Conservation (phyloP, 305 asterid species). For the Fraxinus paxiana region DNA sequence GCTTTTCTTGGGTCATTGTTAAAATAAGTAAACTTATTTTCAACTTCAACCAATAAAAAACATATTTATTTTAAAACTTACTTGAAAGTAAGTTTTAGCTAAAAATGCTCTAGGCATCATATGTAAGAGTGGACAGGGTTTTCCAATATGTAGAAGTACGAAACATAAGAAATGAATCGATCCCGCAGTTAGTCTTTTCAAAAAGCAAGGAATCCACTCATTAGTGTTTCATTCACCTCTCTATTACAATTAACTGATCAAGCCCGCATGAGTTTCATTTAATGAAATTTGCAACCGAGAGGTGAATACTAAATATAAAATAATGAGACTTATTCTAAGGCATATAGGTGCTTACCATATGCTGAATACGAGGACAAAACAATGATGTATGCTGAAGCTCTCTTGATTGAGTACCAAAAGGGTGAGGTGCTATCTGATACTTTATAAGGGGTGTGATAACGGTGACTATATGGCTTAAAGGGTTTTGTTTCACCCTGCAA, state of each 20-base stretch:
- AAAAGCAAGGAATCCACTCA: neutral
- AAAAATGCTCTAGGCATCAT: neutral
- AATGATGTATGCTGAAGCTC: constrained; percentile 81
- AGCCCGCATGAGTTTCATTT: neutral
- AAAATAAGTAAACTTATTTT: neutral
- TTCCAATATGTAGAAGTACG: neutral
- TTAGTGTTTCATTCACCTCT: neutral
- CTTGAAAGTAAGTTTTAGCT: neutral
- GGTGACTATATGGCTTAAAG: constrained; percentile 68
- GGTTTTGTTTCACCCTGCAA: constrained; percentile 79
- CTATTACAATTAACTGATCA: neutral
- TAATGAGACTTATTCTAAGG: neutral
- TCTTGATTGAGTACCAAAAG: constrained; percentile 79
- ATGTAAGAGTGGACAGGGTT: neutral
- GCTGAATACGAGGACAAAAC: constrained; percentile 81
- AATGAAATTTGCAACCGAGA: neutral
- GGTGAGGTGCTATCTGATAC: constrained; percentile 69
- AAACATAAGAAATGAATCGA: neutral
- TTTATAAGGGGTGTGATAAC: constrained; percentile 53
- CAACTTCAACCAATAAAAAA: neutral
- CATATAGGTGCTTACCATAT: constrained; percentile 45
- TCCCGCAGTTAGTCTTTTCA: neutral
- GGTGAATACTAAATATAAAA: neutral
- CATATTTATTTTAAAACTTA: neutral
- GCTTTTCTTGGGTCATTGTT: neutral